Conservation (phyloP, 169 alveolate genomes). For the Plasmodium vivax region DNA sequence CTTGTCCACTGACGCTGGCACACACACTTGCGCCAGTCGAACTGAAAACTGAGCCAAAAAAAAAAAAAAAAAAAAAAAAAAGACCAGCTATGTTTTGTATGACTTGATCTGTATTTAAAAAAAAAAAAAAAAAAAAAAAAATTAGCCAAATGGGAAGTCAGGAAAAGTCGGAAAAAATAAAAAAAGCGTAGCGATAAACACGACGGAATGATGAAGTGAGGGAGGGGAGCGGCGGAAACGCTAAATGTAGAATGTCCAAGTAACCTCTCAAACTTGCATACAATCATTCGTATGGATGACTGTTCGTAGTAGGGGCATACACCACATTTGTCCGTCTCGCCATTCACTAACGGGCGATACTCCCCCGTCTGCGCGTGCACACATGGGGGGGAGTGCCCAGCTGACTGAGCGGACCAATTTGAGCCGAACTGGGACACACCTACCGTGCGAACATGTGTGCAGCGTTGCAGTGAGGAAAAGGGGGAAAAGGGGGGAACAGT, state of each 20-base stretch:
- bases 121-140: conserved; percentile 34
- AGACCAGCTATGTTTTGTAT: conserved; percentile 21
- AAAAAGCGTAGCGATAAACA: neutral
- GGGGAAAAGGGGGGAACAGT: neutral
- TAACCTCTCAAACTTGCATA: neutral
- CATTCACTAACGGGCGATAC: neutral
- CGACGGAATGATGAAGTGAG: neutral
- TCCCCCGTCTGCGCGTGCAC: neutral
- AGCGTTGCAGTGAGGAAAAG: neutral
- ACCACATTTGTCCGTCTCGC: neutral
- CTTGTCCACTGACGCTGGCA: neutral
- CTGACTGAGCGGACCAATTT: neutral
- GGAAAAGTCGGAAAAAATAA: conserved; percentile 3
- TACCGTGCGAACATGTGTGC: neutral
- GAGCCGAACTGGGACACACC: neutral
- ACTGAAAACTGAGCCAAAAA: conserved; percentile 5
- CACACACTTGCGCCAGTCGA: neutral
- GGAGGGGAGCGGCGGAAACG: neutral
- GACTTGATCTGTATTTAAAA: conserved; percentile 39
- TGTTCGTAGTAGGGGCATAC: neutral
- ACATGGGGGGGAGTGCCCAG: neutral
- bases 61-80: conserved; percentile 32
- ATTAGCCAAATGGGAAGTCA: neutral
- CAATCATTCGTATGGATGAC: no score
- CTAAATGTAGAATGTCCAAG: neutral